Evolutionary conservation across 768 basidiomycete species (phyloP), one percentile per base, ranked within the genome.

Genomic region (Multifurca ochricompacta): DNA sequence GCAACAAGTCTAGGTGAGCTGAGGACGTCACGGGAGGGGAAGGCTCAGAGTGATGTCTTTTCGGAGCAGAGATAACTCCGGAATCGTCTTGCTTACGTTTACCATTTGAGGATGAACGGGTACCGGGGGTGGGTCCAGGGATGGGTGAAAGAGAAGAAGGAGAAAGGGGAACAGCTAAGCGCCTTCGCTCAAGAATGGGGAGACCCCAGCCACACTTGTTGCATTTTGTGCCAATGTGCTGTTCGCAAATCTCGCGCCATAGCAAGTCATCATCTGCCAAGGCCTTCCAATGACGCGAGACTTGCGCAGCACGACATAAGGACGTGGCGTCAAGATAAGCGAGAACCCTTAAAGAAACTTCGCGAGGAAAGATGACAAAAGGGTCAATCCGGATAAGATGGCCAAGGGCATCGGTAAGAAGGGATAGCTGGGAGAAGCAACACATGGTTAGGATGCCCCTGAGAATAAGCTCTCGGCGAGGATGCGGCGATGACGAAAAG

Each of bases 371-470:
- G 59, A 91, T 80, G 42, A 77, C 72, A 70, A 98, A 92, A 9
- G 95, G 96, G 68, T 99, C 96, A 69, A 98, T 85, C 62, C 96
- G 85, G 68, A 96, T 97, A 62, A 97, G 84, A 61, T 90, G 84
- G 31, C 83, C 75, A 56, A 98, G 88, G 49, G 92, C 87, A 59
- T 96, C 91, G 28, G 92, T 87, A 54, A 99, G 85, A 46, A 97
- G 87, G 25, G 96, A 97, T 27, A 99, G 84, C 65, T 99, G 93
- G 43, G 90, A 94, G 74, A 96, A 97, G 71, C 96, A 98, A 69
- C 94, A 98, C 92, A 99, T 98, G 14, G 96, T 97, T 62, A 99
- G 82, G 54, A 99, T 79, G 36, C 96, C 96, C 64, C 90, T 91
- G 45, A 99, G 85, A 66, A 98, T 97, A 67, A 98, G 82, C 51